These are phyloP conservation scores for Dothideomycetes sp. DNA, from an alignment of 2,329 filamentous ascomycete genomes.

Conservation along the genomic window DNA sequence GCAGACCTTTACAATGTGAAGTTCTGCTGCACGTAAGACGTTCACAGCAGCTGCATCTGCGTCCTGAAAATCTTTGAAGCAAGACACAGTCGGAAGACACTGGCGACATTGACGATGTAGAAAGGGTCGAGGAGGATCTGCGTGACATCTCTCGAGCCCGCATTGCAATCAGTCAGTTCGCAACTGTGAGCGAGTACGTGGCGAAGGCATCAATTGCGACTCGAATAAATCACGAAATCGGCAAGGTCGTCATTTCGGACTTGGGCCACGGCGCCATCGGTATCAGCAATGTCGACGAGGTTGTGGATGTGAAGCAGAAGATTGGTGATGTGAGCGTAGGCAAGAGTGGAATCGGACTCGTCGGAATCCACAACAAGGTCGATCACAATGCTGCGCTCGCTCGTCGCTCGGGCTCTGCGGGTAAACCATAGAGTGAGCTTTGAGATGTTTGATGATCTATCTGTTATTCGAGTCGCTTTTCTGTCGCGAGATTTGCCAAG, in stretches of 20 bases:
- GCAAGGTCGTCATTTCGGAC: background rate
- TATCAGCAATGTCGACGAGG: background rate
- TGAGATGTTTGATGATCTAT: background rate
- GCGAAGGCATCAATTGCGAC: background rate
- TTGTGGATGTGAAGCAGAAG: background rate
- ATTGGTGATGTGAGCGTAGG: background rate
- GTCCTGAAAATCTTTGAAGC: no score
- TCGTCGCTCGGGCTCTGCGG: background rate
- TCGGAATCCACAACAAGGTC: constrained; percentile 1
- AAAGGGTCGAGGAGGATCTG: background rate
- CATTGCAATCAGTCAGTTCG: background rate
- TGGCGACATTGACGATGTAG: background rate
- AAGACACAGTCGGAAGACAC: background rate
- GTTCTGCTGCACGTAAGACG: no score
- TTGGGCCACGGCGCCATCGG: background rate
- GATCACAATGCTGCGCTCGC: constrained; percentile 2
- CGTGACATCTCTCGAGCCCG: background rate
- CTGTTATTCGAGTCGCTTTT: background rate
- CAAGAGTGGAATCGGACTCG: background rate
- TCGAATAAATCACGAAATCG: background rate
- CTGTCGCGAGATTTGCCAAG: constrained; percentile 1
- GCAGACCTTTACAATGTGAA: no score
- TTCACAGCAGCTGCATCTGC: no score
- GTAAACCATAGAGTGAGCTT: background rate
- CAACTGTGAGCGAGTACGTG: constrained; percentile 1